Evolutionary conservation across 1,139 yeast species (phyloP), one percentile per base, ranked within the genome.

Genomic region (Hemisphaericaspora lyxosophila): DNA sequence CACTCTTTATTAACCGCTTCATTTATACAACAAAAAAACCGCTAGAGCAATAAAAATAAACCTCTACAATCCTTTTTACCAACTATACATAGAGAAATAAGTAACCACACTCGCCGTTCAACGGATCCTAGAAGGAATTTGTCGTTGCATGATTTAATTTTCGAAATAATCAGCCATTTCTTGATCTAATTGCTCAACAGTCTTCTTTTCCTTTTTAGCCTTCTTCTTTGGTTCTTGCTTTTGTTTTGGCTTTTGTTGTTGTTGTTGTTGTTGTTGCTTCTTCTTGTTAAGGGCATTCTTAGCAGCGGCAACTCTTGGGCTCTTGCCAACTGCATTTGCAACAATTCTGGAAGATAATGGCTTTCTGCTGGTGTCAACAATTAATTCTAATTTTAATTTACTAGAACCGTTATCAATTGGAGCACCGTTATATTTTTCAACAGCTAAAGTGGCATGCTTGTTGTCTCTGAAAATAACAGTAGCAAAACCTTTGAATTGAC

Each of bases 401-500:
- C 78, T 67, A 44, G 83, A 77, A 43, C 97, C 97, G 38, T 84
- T 84, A 59, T 92, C 98, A 53, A 92, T 86, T 53, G 96, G 89
- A 27, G 96, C 94, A 53, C 94, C 94, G 62, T 92, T 86, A 70
- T 85, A 92, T 57, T 82, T 82, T 55, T 81, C 80, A 55, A 86
- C 88, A 32, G 97, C 96, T 45, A 58, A 55, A 27, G 60, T 39
- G 26, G 98, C 97, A 59, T 75, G 73, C 46, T 82, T 81, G 43
- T 78, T 65, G 43, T 73, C 70, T 59, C 72, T 79, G 74, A 92
- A 92, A 44, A 83, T 73, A 53, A 92, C 78, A 45, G 94, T 88
- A 44, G 96, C 96, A 67, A 81, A 79, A 63, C 98, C 98, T 50
- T 85, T 85, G 49, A 95, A 88, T 63, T 80, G 82, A 38, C 98